Percentiles rank a stretch among this genome's conserved stretches.
These are phyloP conservation scores for Exutisphaerella laricina DNA, from an alignment of 2,329 filamentous ascomycete species.

Conservation along the genomic window DNA sequence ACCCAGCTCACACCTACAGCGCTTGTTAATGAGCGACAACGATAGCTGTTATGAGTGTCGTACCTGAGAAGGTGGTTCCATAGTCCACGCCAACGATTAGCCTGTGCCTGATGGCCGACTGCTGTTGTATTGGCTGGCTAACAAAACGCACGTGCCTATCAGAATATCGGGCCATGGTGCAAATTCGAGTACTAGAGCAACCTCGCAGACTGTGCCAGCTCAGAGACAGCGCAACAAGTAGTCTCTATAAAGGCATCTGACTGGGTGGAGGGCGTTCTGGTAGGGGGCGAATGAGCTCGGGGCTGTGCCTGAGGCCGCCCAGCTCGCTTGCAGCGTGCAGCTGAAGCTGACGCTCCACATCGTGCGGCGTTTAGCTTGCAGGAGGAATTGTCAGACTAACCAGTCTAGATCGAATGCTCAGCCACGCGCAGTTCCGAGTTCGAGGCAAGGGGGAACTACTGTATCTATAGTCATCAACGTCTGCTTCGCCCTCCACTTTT, in stretches of 20 bases:
- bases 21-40: neutral
- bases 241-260: too few relatives aligned
- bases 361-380: neutral
- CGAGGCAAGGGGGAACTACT: too few relatives aligned
- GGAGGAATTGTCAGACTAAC: too few relatives aligned
- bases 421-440: too few relatives aligned
- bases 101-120: conserved; percentile 7
- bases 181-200: too few relatives aligned
- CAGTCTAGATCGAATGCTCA: too few relatives aligned
- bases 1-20: conserved; percentile 15
- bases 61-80: conserved; percentile 11
- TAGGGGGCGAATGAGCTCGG: neutral
- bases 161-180: too few relatives aligned
- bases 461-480: too few relatives aligned
- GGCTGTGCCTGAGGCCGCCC: conserved; percentile 5
- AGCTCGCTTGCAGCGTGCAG: too few relatives aligned
- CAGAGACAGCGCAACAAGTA: too few relatives aligned
- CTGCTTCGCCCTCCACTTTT: neutral
- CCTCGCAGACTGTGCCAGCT: too few relatives aligned
- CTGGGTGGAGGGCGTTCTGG: too few relatives aligned
- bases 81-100: conserved; percentile 16
- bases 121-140: neutral
- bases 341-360: neutral
- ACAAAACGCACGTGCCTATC: neutral
- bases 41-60: neutral